Base-by-base conservation (phyloP, 1,284 basidiomycete genomes). In the Boletus austroedulis region DNA sequence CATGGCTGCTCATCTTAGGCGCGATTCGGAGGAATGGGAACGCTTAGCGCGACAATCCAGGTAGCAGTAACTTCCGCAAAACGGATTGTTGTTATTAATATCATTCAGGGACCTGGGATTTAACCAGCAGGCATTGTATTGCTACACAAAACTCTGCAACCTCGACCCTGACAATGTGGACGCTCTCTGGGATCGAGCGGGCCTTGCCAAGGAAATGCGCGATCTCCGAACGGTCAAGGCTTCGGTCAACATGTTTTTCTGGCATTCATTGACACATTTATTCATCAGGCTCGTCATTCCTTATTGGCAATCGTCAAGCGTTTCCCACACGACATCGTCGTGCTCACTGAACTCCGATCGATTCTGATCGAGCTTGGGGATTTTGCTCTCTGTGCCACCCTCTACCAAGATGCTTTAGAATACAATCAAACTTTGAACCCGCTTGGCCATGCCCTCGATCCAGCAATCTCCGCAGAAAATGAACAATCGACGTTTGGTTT, bases 171-270 rank as follows among this genome's bases (percentile, higher is more conserved):
- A 81, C 6, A 95, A 98, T 62, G 82, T 93, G 11, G 87, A 91
- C 59, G 89, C 91, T 2, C 82, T 96, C 26, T 98, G 94, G 93
- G 94, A 98, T 65, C 85, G 94, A 3, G 93, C 95, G 0, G 78
- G 84, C 5, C 80, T 98, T 8, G 88, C 94, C 7, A 88, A 89
- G 63, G 86, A 92, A 62, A 82, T 89, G 31, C 87, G 84, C 1
- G 86, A 93, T 38, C 75, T 87, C 44, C 79, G 81, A 62, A 89
- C 84, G 24, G 89, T 90, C 58, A 45, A 78, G 64, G 56, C 24
- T 2, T 43, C 34, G 19, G 48, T 48, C 45, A 40, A 1, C 23
- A 4, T 52, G 24, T n/a, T 9, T 46, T 24, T 3, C 31, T 23
- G 8, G 8, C 12, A 44, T 45, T 57, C 34, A 56, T 51, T 15